Percentiles rank a stretch among this genome's conserved stretches.
phyloP scores from a whole-genome alignment of 2,329 filamentous ascomycete genomes.

The Graphilbum fragrans region DNA sequence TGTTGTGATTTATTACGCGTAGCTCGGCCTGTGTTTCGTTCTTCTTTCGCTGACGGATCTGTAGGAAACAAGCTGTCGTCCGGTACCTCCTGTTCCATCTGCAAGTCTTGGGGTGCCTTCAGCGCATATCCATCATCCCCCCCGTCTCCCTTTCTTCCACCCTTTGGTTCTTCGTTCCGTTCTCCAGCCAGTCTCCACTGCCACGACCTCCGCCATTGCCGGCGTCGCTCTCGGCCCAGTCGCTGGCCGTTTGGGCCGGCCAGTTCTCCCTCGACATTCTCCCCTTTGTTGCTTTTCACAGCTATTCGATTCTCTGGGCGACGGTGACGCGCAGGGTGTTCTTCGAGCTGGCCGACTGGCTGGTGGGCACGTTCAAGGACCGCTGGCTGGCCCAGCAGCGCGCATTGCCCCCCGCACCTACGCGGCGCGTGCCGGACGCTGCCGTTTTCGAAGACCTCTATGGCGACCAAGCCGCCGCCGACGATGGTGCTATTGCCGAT shows the following conservation, averaged over 20 bases:
- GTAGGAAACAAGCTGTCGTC: constrained; percentile 9
- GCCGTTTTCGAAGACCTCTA: background rate
- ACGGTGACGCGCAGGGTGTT: constrained; percentile 24
- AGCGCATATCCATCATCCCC: constrained; percentile 35
- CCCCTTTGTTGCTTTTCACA: constrained; percentile 34
- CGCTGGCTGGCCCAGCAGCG: constrained; percentile 14
- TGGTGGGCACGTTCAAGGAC: too few relatives aligned
- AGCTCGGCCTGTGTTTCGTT: background rate
- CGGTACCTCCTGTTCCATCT: constrained; percentile 34
- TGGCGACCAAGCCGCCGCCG: background rate
- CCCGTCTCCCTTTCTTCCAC: constrained; percentile 28
- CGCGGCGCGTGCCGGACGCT: background rate
- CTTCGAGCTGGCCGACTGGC: constrained; percentile 21
- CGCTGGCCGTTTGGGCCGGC: constrained; percentile 31
- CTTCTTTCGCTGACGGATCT: background rate
- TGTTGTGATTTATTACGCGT: background rate
- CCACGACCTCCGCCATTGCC: constrained; percentile 32
- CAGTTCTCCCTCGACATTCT: constrained; percentile 27
- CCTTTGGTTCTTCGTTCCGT: constrained; percentile 40
- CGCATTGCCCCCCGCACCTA: background rate
- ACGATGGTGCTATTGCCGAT: background rate
- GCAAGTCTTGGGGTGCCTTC: constrained; percentile 38
- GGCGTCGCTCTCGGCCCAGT: constrained; percentile 22
- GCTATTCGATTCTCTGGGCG: constrained; percentile 26
- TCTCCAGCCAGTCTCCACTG: constrained; percentile 34